Percentiles rank a stretch among this genome's conserved stretches.
Conservation (phyloP, 768 basidiomycete species). For the Lentinula edodes region DNA sequence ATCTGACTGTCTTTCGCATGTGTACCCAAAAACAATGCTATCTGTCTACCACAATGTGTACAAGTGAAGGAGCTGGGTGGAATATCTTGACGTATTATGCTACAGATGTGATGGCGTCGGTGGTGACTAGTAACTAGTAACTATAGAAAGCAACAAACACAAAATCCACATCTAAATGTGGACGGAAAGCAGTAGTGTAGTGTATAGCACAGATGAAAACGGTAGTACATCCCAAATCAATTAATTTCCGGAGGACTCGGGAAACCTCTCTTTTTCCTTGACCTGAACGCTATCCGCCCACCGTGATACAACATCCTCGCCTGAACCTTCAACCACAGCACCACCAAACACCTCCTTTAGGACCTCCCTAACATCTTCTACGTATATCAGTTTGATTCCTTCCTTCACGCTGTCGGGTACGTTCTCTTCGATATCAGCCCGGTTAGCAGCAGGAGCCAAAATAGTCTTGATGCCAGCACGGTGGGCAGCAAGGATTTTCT, state of each 20-base stretch:
- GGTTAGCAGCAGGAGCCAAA: constrained; percentile 81
- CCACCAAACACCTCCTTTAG: constrained; percentile 81
- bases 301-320: background rate
- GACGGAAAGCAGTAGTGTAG: background rate
- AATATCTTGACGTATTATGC: background rate
- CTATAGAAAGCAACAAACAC: background rate
- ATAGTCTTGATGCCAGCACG: constrained; percentile 94
- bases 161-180: background rate
- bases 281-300: constrained; percentile 5
- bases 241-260: background rate
- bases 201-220: background rate
- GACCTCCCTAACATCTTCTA: constrained; percentile 89
- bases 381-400: constrained; percentile 92
- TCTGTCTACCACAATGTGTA: too few species aligned
- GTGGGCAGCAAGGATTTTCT: constrained; percentile 95
- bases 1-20: background rate
- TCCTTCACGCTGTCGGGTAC: constrained; percentile 94
- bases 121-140: background rate
- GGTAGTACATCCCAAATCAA: background rate
- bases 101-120: background rate
- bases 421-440: constrained; percentile 95
- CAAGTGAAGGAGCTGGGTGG: background rate
- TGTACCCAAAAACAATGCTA: too few species aligned
- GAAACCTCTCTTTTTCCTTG: background rate
- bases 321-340: constrained; percentile 3